Base-by-base conservation (phyloP, 2,329 filamentous ascomycete species). In the Aspergillus ochraceus region DNA sequence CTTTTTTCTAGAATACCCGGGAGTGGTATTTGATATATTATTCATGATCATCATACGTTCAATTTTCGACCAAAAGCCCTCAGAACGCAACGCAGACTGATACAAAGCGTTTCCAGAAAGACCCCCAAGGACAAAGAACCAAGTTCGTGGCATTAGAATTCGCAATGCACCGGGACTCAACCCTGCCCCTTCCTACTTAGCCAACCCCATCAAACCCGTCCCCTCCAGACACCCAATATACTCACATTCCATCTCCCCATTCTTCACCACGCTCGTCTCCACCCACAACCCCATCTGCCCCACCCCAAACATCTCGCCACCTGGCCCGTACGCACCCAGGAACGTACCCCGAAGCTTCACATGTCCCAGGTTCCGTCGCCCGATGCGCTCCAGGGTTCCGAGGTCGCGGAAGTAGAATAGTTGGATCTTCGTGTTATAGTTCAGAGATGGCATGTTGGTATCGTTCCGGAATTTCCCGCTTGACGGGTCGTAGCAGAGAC, bases 341-440 rank as follows among this genome's bases (percentile, higher is more conserved):
- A 49, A 49, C 10, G 11, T 17, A 14, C 17, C 0, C n/a, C 46
- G 14, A 10, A 49, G 22, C 46, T 11, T 11, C 19, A 49, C 46
- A 55, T 67, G 65, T 2, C 54, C 55, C 24, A 32, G 45, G 32
- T 63, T 63, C n/a, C 24, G 49, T 20, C 55, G 49, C 14, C 60
- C 65, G 3, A 67, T 55, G 1, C 46, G 49, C 52, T 66, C 61
- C 65, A 67, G 62, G 14, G 58, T 32, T 8, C 55, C 24, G 19
- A 67, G 10, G 30, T 66, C 65, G 30, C 57, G 53, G 39, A 67
- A 67, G 30, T 62, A 67, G 26, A 67, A 66, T 6, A 66, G 29
- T 49, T 67, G 59, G 1, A 63, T 36, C 12, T 64, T 66, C 20
- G 58, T 51, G 22, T 62, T 64, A 14, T 60, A 60, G 19, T 60